Percentiles rank a stretch among this genome's conserved stretches.
phyloP scores from a whole-genome alignment of 352 stramenopile genomes.

The Pythium brachiatum region DNA sequence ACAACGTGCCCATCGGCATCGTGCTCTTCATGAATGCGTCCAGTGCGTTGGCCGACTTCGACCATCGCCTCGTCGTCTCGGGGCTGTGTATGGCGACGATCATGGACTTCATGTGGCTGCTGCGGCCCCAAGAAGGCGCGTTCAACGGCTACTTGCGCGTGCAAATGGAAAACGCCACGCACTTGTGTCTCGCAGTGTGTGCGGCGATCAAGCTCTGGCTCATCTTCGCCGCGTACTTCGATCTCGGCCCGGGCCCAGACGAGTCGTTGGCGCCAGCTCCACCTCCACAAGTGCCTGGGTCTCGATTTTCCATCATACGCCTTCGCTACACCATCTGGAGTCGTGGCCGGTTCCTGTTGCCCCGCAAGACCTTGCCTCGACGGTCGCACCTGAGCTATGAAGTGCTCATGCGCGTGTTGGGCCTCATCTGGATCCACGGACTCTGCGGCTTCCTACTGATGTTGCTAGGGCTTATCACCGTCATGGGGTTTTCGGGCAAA shows the following conservation, averaged over 20 bases:
- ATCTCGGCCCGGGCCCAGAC: slow-evolving; percentile 42
- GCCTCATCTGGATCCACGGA: slow-evolving; percentile 68
- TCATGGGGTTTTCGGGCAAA: slow-evolving; percentile 39
- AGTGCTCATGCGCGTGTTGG: slow-evolving; percentile 64
- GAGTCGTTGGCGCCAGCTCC: slow-evolving; percentile 16
- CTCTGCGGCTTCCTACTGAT: slow-evolving; percentile 56
- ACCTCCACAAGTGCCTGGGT: slow-evolving; percentile 7
- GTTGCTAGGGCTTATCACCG: slow-evolving; percentile 41
- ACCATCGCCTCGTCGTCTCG: slow-evolving; percentile 56
- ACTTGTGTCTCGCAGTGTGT: slow-evolving; percentile 50
- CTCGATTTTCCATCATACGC: not conserved
- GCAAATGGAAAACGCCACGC: slow-evolving; percentile 42
- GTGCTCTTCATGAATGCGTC: slow-evolving; percentile 35
- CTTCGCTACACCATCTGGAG: slow-evolving; percentile 42
- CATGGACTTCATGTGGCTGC: slow-evolving; percentile 61
- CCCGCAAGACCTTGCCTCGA: slow-evolving; percentile 62
- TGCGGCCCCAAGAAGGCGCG: slow-evolving; percentile 55
- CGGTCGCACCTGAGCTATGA: slow-evolving; percentile 60
- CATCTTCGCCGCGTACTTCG: slow-evolving; percentile 66
- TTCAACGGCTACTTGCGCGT: slow-evolving; percentile 66
- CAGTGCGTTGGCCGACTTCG: slow-evolving; percentile 22
- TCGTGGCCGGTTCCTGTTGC: slow-evolving; percentile 64
- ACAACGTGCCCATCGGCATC: slow-evolving; percentile 72
- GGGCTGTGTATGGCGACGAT: slow-evolving; percentile 45
- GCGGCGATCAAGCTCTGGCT: slow-evolving; percentile 60